These are phyloP conservation scores for Arthrobotrys entomopaga DNA, from an alignment of 2,329 filamentous ascomycete genomes.

Conservation along the genomic window DNA sequence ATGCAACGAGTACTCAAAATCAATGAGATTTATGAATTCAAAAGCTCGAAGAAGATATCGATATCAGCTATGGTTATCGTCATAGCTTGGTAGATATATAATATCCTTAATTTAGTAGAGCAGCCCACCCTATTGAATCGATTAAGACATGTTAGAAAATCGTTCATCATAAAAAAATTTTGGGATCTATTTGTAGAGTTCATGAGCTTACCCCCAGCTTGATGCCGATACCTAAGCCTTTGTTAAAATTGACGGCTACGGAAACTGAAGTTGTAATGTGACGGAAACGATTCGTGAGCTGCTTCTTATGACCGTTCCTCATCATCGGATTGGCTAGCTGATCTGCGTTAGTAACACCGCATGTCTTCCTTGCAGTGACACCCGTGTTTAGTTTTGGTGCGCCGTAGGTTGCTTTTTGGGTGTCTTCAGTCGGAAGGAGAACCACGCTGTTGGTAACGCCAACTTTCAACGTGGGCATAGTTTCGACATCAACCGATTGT, in stretches of 20 bases:
- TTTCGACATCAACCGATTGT: conserved; percentile 6
- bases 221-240: too few relatives aligned
- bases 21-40: too few relatives aligned
- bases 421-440: conserved; percentile 2
- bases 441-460: conserved; percentile 33
- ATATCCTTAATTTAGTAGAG: too few relatives aligned
- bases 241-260: too few relatives aligned
- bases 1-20: neutral
- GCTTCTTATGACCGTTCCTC: conserved; percentile 10
- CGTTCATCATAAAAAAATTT: too few relatives aligned
- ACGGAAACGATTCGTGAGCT: conserved; percentile 1
- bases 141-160: too few relatives aligned
- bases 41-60: too few relatives aligned
- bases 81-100: too few relatives aligned
- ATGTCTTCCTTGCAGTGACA: conserved; percentile 22
- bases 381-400: conserved; percentile 17
- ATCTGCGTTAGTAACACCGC: conserved; percentile 13
- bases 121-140: too few relatives aligned
- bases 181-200: too few relatives aligned
- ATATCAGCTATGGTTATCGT: too few relatives aligned
- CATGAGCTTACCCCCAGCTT: too few relatives aligned
- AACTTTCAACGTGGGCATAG: conserved; percentile 28
- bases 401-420: conserved; percentile 18
- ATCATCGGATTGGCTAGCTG: conserved; percentile 22
- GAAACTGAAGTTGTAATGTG: conserved; percentile 1